A percentile compares a stretch with the other conserved stretches of the same genome.
These are phyloP conservation scores for Sarocladium brachiariae DNA, from an alignment of 2,329 filamentous ascomycete genomes.

Conservation along the genomic window DNA sequence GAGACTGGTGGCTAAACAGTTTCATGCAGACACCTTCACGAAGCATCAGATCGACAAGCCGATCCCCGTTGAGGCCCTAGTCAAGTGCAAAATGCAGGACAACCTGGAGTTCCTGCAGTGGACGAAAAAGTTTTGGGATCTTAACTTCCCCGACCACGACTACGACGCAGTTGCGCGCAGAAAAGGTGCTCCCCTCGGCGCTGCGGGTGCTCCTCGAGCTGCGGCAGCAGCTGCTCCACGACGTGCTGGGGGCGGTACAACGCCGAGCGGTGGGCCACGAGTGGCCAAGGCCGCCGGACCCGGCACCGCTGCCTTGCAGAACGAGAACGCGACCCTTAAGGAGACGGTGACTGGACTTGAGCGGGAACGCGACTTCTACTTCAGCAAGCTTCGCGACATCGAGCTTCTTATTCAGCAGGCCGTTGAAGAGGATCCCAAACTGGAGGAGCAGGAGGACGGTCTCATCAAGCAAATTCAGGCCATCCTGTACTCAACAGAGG, in stretches of 20 bases:
- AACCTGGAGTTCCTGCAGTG: slow-evolving; percentile 99
- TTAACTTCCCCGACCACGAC: slow-evolving; percentile 94
- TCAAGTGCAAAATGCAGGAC: slow-evolving; percentile 99
- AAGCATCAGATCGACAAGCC: slow-evolving; percentile 85
- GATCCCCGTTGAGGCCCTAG: slow-evolving; percentile 78
- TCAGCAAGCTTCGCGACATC: slow-evolving; percentile 96
- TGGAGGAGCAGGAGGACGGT: slow-evolving; percentile 89
- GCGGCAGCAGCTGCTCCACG: slow-evolving; percentile 41
- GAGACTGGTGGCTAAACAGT: slow-evolving; percentile 10
- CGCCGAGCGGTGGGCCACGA: slow-evolving; percentile 50
- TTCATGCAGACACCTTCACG: slow-evolving; percentile 62
- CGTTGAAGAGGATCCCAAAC: slow-evolving; percentile 82
- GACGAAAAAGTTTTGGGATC: slow-evolving; percentile 95
- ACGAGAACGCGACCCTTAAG: slow-evolving; percentile 84
- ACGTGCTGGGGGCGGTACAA: slow-evolving; percentile 53
- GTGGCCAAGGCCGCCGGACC: slow-evolving; percentile 44
- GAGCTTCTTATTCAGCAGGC: slow-evolving; percentile 90
- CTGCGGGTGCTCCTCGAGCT: slow-evolving; percentile 40
- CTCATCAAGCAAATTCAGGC: slow-evolving; percentile 93
- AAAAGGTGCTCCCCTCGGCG: slow-evolving; percentile 62
- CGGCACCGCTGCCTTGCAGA: slow-evolving; percentile 64
- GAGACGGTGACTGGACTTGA: slow-evolving; percentile 93
- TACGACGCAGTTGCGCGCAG: slow-evolving; percentile 85
- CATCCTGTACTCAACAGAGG: slow-evolving; percentile 95
- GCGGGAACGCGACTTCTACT: slow-evolving; percentile 97